Base-by-base conservation (phyloP, 306 rosid species). In the Luffa acutangula region DNA sequence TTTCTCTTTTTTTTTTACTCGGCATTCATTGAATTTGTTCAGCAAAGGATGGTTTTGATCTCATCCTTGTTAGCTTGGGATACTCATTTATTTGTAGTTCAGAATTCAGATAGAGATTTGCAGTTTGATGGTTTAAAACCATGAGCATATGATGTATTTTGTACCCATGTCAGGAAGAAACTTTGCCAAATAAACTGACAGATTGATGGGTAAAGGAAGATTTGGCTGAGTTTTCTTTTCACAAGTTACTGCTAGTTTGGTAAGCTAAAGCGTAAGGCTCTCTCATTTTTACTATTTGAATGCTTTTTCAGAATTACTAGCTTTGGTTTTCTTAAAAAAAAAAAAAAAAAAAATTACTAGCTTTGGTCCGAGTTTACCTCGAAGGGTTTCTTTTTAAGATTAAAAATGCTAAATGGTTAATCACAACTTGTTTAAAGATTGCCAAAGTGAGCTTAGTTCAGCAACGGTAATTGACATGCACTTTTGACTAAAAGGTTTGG, bases 41-140 rank as follows among this genome's bases (percentile, higher is more conserved):
- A 67, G 83, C 58, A 79, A 82, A 78, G 97, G 97, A 83, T 92
- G 90, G 93, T 92, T 90, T 94, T 92, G 93, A 81, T 86, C 82
- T 83, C 91, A 92, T 92, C 93, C 93, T 85, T 81, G 53, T 77
- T 9, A 59, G 51, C 18, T 31, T 75, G 33, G 78, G 25, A 74
- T 51, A 74, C 78, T 74, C 53, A 66, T 66, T 66, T 71, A 39
- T 74, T 51, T 49, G 43, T 74, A 74, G 63, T 48, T 74, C 6
- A 46, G 39, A 71, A 33, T 43, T 46, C n/a, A 52, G 78, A 74
- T 74, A 74, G 78, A 74, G 78, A 49, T 51, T 74, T 49, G 45
- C 62, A 74, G 54, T 74, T 51, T 53, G 15, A 33, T 52, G 76
- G 78, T 74, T 46, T 45, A 45, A 48, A 71, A 71, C 57, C 76